These are phyloP conservation scores for Delitschia confertaspora DNA, from an alignment of 495 filamentous ascomycete genomes.

Conservation along the genomic window DNA sequence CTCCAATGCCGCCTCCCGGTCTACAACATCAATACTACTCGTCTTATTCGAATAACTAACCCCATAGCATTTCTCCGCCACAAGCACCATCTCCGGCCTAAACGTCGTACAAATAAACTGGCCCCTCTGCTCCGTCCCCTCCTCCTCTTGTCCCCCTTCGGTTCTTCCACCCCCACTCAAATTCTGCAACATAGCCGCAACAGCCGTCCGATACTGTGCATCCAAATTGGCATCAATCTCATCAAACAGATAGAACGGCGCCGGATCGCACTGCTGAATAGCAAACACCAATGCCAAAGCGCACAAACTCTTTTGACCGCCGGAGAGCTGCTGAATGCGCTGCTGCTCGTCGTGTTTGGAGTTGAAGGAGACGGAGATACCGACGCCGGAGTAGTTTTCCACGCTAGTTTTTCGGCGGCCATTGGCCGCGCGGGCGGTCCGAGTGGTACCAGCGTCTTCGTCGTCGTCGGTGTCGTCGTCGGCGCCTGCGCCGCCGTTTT, in stretches of 20 bases:
- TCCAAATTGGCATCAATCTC: slow-evolving; percentile 99
- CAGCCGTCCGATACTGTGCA: slow-evolving; percentile 91
- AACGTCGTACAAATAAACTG: slow-evolving; percentile 81
- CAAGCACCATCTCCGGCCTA: slow-evolving; percentile 88
- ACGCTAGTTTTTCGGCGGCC: slow-evolving; percentile 51
- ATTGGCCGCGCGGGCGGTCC: slow-evolving; percentile 5
- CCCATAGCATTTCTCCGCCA: slow-evolving; percentile 96
- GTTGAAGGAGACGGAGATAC: slow-evolving; percentile 98
- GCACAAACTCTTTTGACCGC: slow-evolving; percentile 97
- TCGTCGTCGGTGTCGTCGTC: slow-evolving; percentile 42
- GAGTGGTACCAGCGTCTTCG: slow-evolving; percentile 48
- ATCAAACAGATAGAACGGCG: slow-evolving; percentile 97
- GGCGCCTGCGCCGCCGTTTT: neutral
- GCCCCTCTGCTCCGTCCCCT: slow-evolving; percentile 32
- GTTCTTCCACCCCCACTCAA: slow-evolving; percentile 18
- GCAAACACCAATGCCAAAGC: slow-evolving; percentile 94
- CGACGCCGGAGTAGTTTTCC: slow-evolving; percentile 94
- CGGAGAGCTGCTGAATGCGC: slow-evolving; percentile 90
- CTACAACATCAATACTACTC: slow-evolving; percentile 81
- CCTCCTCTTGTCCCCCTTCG: neutral
- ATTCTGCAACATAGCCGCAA: slow-evolving; percentile 69
- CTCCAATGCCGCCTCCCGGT: slow-evolving; percentile 74
- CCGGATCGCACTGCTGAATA: slow-evolving; percentile 96
- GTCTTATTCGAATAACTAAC: slow-evolving; percentile 92
- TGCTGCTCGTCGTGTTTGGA: slow-evolving; percentile 97